Conservation (phyloP, 139 green algal species). For the Edaphochlamys debaryana region DNA sequence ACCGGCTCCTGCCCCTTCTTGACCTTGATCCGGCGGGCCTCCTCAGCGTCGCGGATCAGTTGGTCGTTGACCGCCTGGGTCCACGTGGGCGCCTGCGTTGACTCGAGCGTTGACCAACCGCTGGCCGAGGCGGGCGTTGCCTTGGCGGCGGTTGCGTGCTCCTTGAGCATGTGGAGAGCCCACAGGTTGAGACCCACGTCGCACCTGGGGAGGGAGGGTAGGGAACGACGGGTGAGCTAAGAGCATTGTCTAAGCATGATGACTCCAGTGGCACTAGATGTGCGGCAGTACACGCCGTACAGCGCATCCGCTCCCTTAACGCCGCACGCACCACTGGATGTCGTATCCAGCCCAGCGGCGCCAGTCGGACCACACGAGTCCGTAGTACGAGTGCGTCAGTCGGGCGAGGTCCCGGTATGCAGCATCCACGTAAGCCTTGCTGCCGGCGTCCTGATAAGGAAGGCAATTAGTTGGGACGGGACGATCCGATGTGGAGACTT, state of each 20-base stretch:
- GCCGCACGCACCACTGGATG: too few relatives aligned
- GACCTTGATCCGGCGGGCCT: neutral
- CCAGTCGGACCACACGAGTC: too few relatives aligned
- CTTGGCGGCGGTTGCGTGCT: neutral
- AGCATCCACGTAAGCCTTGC: too few relatives aligned
- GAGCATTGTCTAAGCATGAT: too few relatives aligned
- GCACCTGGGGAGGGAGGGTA: neutral
- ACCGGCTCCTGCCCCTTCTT: too few relatives aligned
- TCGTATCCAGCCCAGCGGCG: too few relatives aligned
- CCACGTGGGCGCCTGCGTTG: conserved; percentile 17
- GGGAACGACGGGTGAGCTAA: too few relatives aligned
- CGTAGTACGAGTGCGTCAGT: too few relatives aligned
- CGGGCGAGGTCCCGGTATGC: too few relatives aligned
- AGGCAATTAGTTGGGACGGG: neutral
- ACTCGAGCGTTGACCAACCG: neutral
- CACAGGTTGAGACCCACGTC: conserved; percentile 55
- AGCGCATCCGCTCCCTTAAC: too few relatives aligned
- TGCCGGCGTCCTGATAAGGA: too few relatives aligned
- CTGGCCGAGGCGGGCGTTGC: neutral
- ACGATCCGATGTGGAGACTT: neutral
- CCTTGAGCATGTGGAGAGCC: conserved; percentile 41
- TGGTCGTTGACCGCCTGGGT: neutral
- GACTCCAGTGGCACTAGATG: neutral
- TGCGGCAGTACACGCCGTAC: too few relatives aligned
- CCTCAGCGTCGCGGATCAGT: conserved; percentile 29